Base-by-base conservation (phyloP, 371 early-diverging fungal genomes). In the Umbelopsis sp. region DNA sequence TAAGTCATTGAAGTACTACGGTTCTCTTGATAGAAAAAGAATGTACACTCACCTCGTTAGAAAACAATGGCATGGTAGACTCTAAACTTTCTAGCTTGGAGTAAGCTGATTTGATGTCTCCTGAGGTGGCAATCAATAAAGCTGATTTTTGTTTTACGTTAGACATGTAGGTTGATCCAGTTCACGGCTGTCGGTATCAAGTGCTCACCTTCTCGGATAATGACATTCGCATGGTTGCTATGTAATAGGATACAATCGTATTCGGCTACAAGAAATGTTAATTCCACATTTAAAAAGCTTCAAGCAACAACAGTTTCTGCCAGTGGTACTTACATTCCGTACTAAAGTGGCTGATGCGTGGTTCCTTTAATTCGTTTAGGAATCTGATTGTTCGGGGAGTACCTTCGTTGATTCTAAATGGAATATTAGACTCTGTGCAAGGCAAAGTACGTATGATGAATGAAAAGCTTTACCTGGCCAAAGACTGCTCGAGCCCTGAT, bases 401-500 rank as follows among this genome's bases (percentile, higher is more conserved):
- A 37, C 74, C 74, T 4, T 74, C 74, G 38, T 79, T 81, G 7
- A 77, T 68, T 44, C 45, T 50, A 22, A 41, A 10, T 10, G 7
- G 1, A 3, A 41, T 41, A 12, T 41, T 41, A 41, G 41, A 7
- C 41, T 3, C 2, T 41, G 41, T 12, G 29, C 29, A 4, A 29
- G 29, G 1, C 1, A 29, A 4, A 3, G 29, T 4, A 29, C 4
- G 29, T 41, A 12, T 41, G 41, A 41, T 41, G 41, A 7, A 41
- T 1, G 7, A 41, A 41, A 41, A 5, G 2, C 41, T 65, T 41
- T 75, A 80, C 80, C 69, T 57, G n/a, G 81, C 74, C 3, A 76
- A 70, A 2, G 81, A 66, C 11, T 79, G 73, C 65, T 89, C 89
- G n/a, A 89, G 65, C 0, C 53, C 67, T 4, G 77, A 70, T 35